Percentiles rank a stretch among this genome's conserved stretches.
These are phyloP conservation scores for Baorangia bicolor DNA, from an alignment of 768 basidiomycete species.

Conservation along the genomic window DNA sequence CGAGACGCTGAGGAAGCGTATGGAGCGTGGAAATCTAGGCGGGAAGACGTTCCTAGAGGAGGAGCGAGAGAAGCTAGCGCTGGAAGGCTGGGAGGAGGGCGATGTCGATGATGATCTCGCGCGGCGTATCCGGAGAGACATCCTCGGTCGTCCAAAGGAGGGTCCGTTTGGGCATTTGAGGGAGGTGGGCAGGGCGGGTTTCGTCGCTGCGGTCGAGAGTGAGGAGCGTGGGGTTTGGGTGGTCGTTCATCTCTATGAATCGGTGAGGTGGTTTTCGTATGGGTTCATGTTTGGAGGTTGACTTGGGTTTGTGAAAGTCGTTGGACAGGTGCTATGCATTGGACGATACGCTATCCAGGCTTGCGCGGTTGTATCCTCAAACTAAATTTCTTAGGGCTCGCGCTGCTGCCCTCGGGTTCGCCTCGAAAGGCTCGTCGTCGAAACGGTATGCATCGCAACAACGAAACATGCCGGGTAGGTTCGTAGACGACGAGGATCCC, in stretches of 20 bases:
- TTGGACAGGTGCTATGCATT: slow-evolving; percentile 70
- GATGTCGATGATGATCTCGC: slow-evolving; percentile 12
- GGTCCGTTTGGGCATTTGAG: slow-evolving; percentile 75
- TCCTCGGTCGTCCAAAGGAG: slow-evolving; percentile 48
- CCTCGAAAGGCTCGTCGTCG: slow-evolving; percentile 36
- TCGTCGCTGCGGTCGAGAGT: slow-evolving; percentile 69
- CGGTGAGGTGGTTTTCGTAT: slow-evolving; percentile 46
- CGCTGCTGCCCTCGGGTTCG: slow-evolving; percentile 76
- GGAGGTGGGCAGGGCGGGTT: slow-evolving; percentile 75
- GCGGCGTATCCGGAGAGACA: slow-evolving; percentile 33
- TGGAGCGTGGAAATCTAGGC: slow-evolving; percentile 66
- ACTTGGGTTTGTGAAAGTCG: slow-evolving; percentile 43
- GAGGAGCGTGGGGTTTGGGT: slow-evolving; percentile 74
- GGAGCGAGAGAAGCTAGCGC: slow-evolving; percentile 53
- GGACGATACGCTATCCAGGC: slow-evolving; percentile 62
- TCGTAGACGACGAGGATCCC: slow-evolving; percentile 43
- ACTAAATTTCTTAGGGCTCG: slow-evolving; percentile 82
- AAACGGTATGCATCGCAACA: slow-evolving; percentile 9
- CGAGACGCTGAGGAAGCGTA: slow-evolving; percentile 48
- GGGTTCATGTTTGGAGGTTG: not conserved
- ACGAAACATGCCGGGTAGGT: slow-evolving; percentile 24
- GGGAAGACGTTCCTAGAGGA: slow-evolving; percentile 80
- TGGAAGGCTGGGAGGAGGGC: slow-evolving; percentile 45
- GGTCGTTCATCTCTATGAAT: slow-evolving; percentile 81
- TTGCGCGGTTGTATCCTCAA: slow-evolving; percentile 67